phyloP scores from a whole-genome alignment of 2,329 filamentous ascomycete genomes.

The Monosporascus sp. region DNA sequence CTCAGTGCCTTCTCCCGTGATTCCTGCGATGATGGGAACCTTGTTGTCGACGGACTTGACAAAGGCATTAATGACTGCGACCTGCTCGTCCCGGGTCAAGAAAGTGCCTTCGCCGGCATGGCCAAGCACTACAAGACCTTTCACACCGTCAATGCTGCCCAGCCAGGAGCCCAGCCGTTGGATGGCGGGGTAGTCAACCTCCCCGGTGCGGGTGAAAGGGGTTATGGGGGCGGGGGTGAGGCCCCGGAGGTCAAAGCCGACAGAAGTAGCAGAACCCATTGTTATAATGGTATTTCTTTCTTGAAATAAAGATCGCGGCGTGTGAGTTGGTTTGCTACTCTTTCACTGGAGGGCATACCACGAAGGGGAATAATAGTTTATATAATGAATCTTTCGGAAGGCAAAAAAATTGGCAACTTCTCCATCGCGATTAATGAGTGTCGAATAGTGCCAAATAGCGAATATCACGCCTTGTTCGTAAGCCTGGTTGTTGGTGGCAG shows the following conservation, averaged over 20 bases:
- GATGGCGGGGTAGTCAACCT: conserved; percentile 46
- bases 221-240: conserved; percentile 47
- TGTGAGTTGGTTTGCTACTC: no score
- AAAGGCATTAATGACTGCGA: conserved; percentile 45
- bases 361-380: no score
- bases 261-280: not conserved
- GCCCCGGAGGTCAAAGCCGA: conserved; percentile 38
- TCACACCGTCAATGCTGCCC: conserved; percentile 44
- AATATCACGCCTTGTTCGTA: no score
- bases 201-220: conserved; percentile 42
- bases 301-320: no score
- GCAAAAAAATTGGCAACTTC: no score
- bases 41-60: conserved; percentile 45
- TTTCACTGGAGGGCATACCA: no score
- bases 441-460: no score
- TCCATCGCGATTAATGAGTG: no score
- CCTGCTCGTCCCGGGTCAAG: conserved; percentile 44
- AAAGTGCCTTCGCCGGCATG: conserved; percentile 51
- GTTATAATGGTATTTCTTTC: no score
- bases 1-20: conserved; percentile 48
- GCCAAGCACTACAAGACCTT: conserved; percentile 48
- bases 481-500: no score
- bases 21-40: conserved; percentile 47
- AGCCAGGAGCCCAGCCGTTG: conserved; percentile 49
- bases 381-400: no score